Conservation (phyloP, 2,329 filamentous ascomycete genomes). For the Fusarium brachygibbosum region DNA sequence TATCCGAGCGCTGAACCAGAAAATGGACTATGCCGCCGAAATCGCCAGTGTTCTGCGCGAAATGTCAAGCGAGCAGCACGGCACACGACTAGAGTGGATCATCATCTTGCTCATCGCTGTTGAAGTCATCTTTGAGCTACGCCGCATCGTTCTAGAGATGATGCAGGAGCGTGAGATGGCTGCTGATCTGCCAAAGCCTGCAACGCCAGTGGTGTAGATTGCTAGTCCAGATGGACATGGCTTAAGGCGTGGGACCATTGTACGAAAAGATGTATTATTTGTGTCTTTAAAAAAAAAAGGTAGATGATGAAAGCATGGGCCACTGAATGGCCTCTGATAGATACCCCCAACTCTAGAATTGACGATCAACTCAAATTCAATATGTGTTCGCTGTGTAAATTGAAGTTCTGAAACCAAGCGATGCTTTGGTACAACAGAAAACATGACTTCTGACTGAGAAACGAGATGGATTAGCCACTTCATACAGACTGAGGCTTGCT, state of each 20-base stretch:
- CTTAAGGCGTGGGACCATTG: not conserved
- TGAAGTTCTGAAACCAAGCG: not conserved
- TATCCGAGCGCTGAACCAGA: conserved; percentile 93
- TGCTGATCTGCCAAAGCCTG: conserved; percentile 25
- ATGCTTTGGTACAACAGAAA: not conserved
- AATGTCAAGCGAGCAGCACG: conserved; percentile 90
- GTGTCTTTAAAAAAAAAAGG: conserved; percentile 26
- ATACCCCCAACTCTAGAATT: conserved; percentile 48
- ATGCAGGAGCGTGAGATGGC: conserved; percentile 54
- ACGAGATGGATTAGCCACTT: not conserved
- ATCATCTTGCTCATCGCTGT: conserved; percentile 95
- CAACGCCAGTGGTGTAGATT: not conserved
- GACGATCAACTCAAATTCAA: conserved; percentile 23
- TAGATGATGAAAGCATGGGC: not conserved
- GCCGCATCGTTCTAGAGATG: conserved; percentile 77
- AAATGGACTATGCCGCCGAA: conserved; percentile 97
- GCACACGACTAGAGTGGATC: conserved; percentile 90
- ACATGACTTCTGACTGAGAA: not conserved
- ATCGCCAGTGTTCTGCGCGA: conserved; percentile 91
- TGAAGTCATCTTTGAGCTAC: conserved; percentile 89
- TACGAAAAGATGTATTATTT: conserved; percentile 18
- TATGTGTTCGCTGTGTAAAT: not conserved
- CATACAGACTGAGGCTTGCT: too few relatives aligned
- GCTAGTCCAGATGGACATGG: not conserved
- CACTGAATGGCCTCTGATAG: conserved; percentile 30